Evolutionary conservation across 164 flowering plant genomes (phyloP), one percentile per base, ranked within the genome.

Genomic region (Vitis vinifera): DNA sequence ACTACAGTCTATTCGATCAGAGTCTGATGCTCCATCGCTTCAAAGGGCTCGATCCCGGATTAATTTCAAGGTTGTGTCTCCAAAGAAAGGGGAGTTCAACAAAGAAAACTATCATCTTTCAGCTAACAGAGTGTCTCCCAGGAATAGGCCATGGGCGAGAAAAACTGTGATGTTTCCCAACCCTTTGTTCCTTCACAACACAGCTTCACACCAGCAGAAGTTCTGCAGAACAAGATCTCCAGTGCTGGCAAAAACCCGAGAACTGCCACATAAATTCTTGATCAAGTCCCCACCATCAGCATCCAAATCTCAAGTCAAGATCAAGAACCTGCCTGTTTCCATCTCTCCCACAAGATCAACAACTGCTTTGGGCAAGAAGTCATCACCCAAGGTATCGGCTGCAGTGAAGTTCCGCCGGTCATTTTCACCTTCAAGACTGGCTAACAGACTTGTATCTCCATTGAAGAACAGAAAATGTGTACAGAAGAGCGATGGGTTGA

Each of bases 131-230:
- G 88, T 94, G 1, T 92, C 98, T 1, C 97, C 99, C 12, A 91
- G 70, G 76, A 77, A 90, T 71, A 85, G 74, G 67, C 97, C 99
- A 16, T 94, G 97, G 97, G 92, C 85, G 51, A 87, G 78, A 58
- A 94, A 94, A 72, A 79, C 96, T 19, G 96, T 92, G 1, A 80
- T 94, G 0, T 92, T 94, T 63, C 99, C 99, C 2, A 94, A 94
- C 74, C 98, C 97, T 27, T 56, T 91, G 67, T 94, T 92, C 75
- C 80, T 74, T 48, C 79, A 95, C 14, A 77, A 90, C 12, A 75
- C 89, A 14, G 68, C 88, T 12, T 64, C 86, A 15, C 76, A 79
- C 6, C 87, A 85, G 51, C 85, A 77, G 37, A 82, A 83, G 66
- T 85, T 88, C 55, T 75, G 80, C 82, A 86, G 75, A 73, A 90